phyloP scores from a whole-genome alignment of 2,329 filamentous ascomycete genomes.

The Talaromyces rugulosus region DNA sequence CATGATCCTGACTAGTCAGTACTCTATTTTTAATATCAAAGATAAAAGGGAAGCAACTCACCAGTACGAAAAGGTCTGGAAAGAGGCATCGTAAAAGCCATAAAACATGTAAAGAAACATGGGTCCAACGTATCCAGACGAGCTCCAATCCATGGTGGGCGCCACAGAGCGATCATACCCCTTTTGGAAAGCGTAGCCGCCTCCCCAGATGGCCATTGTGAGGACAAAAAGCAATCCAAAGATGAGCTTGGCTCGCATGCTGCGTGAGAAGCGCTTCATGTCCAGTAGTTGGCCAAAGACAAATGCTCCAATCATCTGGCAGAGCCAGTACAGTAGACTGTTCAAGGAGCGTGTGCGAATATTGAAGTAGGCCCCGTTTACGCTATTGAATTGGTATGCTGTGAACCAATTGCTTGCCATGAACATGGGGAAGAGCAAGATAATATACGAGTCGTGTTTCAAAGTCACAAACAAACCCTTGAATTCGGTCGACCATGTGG shows the following conservation, averaged over 20 bases:
- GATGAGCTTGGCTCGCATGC: conserved; percentile 61
- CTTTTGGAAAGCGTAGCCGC: conserved; percentile 73
- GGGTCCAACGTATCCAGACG: conserved; percentile 65
- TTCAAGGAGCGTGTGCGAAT: conserved; percentile 73
- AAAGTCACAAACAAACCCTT: conserved; percentile 71
- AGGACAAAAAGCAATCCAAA: conserved; percentile 61
- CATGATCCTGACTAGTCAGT: conserved; percentile 64
- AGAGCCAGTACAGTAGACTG: conserved; percentile 71
- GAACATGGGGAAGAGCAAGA: conserved; percentile 78
- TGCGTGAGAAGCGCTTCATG: conserved; percentile 54
- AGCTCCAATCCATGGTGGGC: conserved; percentile 58
- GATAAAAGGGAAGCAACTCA: conserved; percentile 27
- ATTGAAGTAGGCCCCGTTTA: conserved; percentile 69
- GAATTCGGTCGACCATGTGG: conserved; percentile 77
- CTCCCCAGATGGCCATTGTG: conserved; percentile 78
- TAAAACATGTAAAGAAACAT: conserved; percentile 92
- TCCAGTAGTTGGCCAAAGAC: conserved; percentile 72
- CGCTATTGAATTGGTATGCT: conserved; percentile 71
- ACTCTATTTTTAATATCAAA: too few species aligned
- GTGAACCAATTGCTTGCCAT: conserved; percentile 77
- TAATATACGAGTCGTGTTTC: conserved; percentile 64
- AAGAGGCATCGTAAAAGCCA: conserved; percentile 81
- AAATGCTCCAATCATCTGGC: conserved; percentile 73
- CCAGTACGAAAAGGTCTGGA: conserved; percentile 92
- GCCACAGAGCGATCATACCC: conserved; percentile 50